Evolutionary conservation across 78 protist species (phyloP).

Genomic region (Anaeramoeba ignava): DNA sequence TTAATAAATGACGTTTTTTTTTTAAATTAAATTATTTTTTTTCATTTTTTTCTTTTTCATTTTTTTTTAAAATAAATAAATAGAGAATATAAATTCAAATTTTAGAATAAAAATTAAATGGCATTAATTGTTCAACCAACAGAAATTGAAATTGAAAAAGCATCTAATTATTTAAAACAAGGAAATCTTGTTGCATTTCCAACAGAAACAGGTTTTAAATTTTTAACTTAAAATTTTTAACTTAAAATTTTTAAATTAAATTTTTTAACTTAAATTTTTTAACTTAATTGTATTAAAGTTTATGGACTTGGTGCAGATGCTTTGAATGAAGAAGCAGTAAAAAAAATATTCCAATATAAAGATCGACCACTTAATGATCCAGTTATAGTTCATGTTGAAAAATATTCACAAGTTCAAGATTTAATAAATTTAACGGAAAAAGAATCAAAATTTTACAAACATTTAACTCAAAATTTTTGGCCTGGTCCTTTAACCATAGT

Average conservation of each 20-base stretch:
- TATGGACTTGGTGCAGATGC: neutral
- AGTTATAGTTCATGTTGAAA: neutral
- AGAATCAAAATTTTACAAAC: neutral
- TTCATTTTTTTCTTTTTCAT: too few relatives aligned
- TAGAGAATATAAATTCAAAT: too few relatives aligned
- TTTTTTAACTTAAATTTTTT: neutral
- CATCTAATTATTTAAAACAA: neutral
- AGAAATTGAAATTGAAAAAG: neutral
- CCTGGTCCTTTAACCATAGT: neutral
- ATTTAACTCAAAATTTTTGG: neutral
- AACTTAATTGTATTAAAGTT: neutral
- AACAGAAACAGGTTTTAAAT: neutral
- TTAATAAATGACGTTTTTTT: too few relatives aligned
- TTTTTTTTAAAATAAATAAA: too few relatives aligned
- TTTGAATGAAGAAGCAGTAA: neutral
- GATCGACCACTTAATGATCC: neutral
- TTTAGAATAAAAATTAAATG: neutral
- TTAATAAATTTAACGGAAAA: neutral
- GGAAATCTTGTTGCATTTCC: neutral
- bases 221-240: neutral
- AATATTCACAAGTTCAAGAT: neutral
- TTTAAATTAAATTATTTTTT: too few relatives aligned
- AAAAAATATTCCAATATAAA: neutral
- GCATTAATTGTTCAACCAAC: neutral
- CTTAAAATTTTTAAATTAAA: neutral